These are phyloP conservation scores for Pyricularia sp. DNA, from an alignment of 2,329 filamentous ascomycete genomes.

Conservation along the genomic window DNA sequence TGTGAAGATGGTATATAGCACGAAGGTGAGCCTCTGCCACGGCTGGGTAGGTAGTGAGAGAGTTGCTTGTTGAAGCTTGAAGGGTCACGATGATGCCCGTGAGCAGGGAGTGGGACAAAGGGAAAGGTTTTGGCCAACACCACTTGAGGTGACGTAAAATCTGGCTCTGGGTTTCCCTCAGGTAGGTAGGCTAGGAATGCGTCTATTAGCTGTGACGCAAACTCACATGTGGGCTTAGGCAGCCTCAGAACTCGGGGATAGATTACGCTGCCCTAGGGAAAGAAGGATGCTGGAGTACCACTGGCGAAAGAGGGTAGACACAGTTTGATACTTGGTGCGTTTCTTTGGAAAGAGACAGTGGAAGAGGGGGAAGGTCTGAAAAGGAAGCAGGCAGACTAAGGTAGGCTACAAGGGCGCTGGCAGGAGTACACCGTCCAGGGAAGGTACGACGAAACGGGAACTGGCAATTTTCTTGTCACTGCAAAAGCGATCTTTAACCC, in stretches of 20 bases:
- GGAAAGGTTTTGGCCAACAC: neutral
- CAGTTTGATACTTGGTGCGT: neutral
- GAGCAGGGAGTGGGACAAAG: neutral
- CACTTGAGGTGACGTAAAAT: neutral
- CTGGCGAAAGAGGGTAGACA: neutral
- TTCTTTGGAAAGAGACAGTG: neutral
- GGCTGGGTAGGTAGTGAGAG: neutral
- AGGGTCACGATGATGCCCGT: neutral
- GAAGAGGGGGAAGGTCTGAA: neutral
- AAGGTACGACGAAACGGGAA: neutral
- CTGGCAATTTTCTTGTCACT: neutral
- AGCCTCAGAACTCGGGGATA: neutral
- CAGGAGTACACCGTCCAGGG: neutral
- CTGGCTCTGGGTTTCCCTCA: neutral
- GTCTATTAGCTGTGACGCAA: neutral
- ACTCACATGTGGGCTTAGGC: neutral
- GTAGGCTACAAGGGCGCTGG: neutral
- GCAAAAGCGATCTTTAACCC: neutral
- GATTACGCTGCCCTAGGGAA: neutral
- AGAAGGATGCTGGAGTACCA: neutral
- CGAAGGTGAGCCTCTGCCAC: neutral
- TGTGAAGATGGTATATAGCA: neutral
- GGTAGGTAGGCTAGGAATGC: neutral
- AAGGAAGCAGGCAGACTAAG: neutral
- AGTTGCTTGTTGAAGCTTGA: neutral